Conservation (phyloP, 345 rosid genomes). For the Euphorbia lathyris region DNA sequence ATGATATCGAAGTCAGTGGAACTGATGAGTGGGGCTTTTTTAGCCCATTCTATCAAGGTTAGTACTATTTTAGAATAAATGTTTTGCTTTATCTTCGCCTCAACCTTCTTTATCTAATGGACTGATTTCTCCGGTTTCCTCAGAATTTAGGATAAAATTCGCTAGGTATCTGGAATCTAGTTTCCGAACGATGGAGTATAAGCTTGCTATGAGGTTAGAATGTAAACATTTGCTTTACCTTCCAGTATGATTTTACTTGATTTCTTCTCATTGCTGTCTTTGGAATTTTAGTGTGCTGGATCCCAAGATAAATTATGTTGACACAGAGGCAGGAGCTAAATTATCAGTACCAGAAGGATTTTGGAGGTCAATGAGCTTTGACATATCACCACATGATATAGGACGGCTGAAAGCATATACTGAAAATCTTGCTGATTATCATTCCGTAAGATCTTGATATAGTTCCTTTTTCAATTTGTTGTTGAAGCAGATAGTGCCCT, state of each 20-base stretch:
- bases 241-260: constrained; percentile 9
- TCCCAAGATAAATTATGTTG: constrained; percentile 69
- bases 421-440: constrained; percentile 61
- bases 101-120: neutral
- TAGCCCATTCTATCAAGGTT: constrained; percentile 86
- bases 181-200: constrained; percentile 75
- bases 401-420: constrained; percentile 66
- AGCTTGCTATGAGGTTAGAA: constrained; percentile 87
- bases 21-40: constrained; percentile 86
- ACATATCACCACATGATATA: constrained; percentile 63
- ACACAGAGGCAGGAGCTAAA: constrained; percentile 26
- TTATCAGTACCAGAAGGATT: constrained; percentile 42
- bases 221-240: constrained; percentile 18
- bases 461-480: neutral
- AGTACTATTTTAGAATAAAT: constrained; percentile 14
- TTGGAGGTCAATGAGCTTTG: constrained; percentile 44
- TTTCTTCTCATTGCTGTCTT: constrained; percentile 20
- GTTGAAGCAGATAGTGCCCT: neutral
- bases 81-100: constrained; percentile 1
- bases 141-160: constrained; percentile 79
- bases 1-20: constrained; percentile 52
- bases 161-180: constrained; percentile 46
- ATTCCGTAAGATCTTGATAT: constrained; percentile 45
- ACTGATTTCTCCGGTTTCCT: constrained; percentile 17
- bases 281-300: constrained; percentile 62